These are phyloP conservation scores for Aspergillus calidoustus DNA, from an alignment of 2,329 filamentous ascomycete genomes.

Conservation along the genomic window DNA sequence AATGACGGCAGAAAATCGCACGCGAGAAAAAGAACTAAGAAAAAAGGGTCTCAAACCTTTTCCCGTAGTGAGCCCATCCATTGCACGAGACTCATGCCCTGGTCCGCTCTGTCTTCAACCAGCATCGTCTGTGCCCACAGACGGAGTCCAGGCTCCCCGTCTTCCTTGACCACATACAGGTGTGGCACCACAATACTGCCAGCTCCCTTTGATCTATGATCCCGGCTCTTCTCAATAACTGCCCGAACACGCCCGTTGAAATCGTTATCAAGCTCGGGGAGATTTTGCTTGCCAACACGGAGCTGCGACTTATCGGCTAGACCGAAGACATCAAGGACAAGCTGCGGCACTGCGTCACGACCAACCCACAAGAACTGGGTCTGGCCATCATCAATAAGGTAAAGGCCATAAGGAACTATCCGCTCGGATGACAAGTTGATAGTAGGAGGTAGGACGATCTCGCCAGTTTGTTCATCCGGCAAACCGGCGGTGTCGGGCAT, in stretches of 20 bases:
- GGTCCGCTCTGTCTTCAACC: constrained; percentile 92
- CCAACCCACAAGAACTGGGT: constrained; percentile 98
- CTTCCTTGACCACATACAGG: constrained; percentile 90
- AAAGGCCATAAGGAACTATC: constrained; percentile 86
- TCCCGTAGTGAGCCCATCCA: constrained; percentile 91
- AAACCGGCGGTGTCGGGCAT: constrained; percentile 94
- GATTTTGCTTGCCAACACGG: constrained; percentile 84
- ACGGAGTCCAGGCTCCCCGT: constrained; percentile 92
- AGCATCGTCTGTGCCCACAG: constrained; percentile 96
- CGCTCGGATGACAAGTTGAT: constrained; percentile 87
- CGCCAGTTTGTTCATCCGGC: constrained; percentile 81
- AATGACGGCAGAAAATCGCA: constrained; percentile 16
- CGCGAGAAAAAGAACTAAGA: constrained; percentile 10
- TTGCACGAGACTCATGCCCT: constrained; percentile 88
- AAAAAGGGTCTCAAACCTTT: constrained; percentile 69
- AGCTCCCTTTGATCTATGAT: constrained; percentile 83
- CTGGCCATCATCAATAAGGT: constrained; percentile 95
- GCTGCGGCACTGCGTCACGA: constrained; percentile 85
- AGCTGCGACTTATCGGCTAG: constrained; percentile 80
- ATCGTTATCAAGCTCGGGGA: constrained; percentile 90
- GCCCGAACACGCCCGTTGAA: constrained; percentile 94
- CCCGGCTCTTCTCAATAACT: constrained; percentile 88
- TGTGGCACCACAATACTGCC: constrained; percentile 93
- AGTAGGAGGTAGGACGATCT: constrained; percentile 83
- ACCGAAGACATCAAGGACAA: constrained; percentile 89